Evolutionary conservation across 345 rosid genomes (phyloP).

Genomic region (Chamaenerion angustifolium): DNA sequence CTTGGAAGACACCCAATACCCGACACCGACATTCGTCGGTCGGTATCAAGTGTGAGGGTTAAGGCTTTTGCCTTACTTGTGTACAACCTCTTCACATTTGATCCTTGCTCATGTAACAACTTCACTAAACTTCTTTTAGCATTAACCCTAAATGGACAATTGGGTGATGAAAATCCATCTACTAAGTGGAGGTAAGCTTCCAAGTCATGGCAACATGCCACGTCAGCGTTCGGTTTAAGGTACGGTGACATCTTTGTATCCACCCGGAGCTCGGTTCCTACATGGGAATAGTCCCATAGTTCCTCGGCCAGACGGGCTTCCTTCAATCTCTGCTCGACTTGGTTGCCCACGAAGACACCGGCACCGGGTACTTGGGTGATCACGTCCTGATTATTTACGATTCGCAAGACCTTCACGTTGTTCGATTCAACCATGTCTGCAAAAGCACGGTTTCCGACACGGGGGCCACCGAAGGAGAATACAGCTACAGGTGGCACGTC

Average conservation of each 20-base stretch:
- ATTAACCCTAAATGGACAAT: constrained; percentile 75
- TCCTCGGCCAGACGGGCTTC: constrained; percentile 19
- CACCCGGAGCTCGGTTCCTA: constrained; percentile 49
- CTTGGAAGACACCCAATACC: constrained; percentile 35
- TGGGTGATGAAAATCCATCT: constrained; percentile 61
- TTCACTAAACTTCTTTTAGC: constrained; percentile 82
- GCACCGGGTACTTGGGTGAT: constrained; percentile 81
- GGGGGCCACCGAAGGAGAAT: constrained; percentile 87
- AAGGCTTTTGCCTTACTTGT: constrained; percentile 47
- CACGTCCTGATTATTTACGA: constrained; percentile 72
- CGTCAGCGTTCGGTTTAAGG: constrained; percentile 42
- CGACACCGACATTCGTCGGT: constrained; percentile 14
- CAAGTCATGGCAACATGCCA: constrained; percentile 78
- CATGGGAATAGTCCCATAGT: constrained; percentile 56
- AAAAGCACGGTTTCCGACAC: constrained; percentile 62
- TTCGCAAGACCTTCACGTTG: constrained; percentile 53
- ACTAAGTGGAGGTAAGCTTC: constrained; percentile 75
- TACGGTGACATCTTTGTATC: constrained; percentile 66
- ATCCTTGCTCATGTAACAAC: constrained; percentile 55
- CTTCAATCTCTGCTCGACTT: constrained; percentile 16
- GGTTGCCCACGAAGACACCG: constrained; percentile 31
- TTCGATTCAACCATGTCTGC: constrained; percentile 24
- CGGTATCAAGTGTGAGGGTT: constrained; percentile 30
- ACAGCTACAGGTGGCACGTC: constrained; percentile 52
- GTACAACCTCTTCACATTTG: constrained; percentile 73